Evolutionary conservation across 345 rosid genomes (phyloP).

Genomic region (Excoecaria agallocha): DNA sequence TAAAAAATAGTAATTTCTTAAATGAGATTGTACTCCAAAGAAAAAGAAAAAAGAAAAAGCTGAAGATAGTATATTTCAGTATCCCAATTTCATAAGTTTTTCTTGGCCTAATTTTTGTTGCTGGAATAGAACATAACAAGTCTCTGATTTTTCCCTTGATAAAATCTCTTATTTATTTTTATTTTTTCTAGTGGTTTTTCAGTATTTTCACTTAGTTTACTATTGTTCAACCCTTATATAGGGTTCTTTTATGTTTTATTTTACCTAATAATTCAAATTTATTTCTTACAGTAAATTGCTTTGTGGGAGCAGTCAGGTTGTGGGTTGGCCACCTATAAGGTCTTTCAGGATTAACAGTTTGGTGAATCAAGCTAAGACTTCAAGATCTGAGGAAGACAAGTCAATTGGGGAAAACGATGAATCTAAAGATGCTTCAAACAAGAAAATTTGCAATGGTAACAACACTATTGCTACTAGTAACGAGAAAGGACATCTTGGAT

Average conservation of each 20-base stretch:
- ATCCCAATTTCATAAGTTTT: not conserved
- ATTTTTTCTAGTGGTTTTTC: not conserved
- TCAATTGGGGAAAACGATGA: conserved; percentile 43
- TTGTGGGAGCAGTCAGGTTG: conserved; percentile 35
- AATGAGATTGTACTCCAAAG: not conserved
- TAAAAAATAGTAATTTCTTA: not conserved
- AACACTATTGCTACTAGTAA: conserved; percentile 19
- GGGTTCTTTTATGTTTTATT: not conserved
- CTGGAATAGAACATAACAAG: not conserved
- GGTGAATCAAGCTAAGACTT: conserved; percentile 28
- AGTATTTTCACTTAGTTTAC: not conserved
- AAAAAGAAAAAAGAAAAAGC: no score
- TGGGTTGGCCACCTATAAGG: conserved; percentile 38
- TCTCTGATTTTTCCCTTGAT: not conserved
- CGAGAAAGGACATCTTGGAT: conserved; percentile 55
- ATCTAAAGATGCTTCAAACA: conserved; percentile 46
- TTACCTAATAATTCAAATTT: not conserved
- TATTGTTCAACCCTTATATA: not conserved
- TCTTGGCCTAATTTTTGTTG: no score
- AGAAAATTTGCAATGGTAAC: conserved; percentile 39
- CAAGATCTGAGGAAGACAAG: conserved; percentile 50
- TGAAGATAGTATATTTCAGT: no score
- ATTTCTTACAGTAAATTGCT: not conserved
- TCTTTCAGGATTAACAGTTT: conserved; percentile 30
- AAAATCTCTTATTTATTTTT: not conserved